Percentiles rank a stretch among this genome's conserved stretches.
Conservation (phyloP, 805 yeast genomes). For the Jamesozyma rosinii region DNA sequence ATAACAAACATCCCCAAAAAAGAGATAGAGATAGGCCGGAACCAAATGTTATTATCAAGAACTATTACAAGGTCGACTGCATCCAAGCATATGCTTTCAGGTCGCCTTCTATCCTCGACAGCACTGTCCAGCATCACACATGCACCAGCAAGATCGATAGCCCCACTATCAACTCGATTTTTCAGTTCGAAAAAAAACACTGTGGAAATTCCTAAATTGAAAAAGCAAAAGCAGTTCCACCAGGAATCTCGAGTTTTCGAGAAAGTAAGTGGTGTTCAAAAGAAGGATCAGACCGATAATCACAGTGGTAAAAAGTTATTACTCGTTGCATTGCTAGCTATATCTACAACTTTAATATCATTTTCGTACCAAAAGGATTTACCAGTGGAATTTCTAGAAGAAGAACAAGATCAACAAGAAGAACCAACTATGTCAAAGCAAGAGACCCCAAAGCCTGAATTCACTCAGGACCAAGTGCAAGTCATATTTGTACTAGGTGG, state of each 20-base stretch:
- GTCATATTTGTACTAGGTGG: slow-evolving; percentile 92
- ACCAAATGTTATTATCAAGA: neutral
- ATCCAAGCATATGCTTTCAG: neutral
- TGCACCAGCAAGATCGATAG: neutral
- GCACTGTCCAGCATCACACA: neutral
- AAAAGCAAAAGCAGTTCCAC: neutral
- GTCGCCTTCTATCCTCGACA: neutral
- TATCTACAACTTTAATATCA: slow-evolving; percentile 40
- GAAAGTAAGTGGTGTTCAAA: neutral
- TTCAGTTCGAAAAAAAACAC: neutral
- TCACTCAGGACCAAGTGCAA: slow-evolving; percentile 55
- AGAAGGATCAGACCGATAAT: slow-evolving; percentile 21
- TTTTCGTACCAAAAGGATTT: slow-evolving; percentile 35
- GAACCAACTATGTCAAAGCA: slow-evolving; percentile 7
- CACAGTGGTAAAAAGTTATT: slow-evolving; percentile 29
- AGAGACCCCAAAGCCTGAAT: slow-evolving; percentile 32
- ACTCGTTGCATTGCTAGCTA: slow-evolving; percentile 38
- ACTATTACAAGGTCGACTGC: neutral
- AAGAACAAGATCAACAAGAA: slow-evolving; percentile 2
- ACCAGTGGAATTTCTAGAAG: slow-evolving; percentile 41
- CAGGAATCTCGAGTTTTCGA: neutral
- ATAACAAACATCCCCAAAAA: no score
- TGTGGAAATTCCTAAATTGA: neutral
- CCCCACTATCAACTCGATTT: neutral
- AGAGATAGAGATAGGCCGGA: neutral